Conservation (phyloP, 192 early-diverging fungal species). For the Endogone sp. region DNA sequence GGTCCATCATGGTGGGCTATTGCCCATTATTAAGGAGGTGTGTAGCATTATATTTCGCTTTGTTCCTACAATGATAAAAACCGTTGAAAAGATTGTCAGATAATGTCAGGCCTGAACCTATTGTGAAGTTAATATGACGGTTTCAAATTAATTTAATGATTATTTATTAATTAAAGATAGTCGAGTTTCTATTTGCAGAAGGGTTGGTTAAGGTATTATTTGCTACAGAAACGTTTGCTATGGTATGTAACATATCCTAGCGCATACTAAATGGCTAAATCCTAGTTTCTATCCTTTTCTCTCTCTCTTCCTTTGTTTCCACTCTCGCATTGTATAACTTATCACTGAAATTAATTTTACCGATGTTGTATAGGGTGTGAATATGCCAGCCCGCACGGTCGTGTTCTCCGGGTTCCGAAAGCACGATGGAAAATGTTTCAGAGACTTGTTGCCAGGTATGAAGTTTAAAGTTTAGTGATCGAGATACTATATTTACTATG, state of each 20-base stretch:
- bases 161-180: conserved; percentile 51
- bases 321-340: background rate
- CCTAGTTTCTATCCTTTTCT: background rate
- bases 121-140: background rate
- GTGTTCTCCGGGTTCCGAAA: conserved; percentile 91
- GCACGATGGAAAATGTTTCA: conserved; percentile 87
- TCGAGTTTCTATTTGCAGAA: conserved; percentile 91
- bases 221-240: conserved; percentile 99
- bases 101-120: no score
- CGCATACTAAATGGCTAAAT: background rate
- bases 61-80: no score
- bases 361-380: conserved; percentile 67
- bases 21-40: conserved; percentile 96
- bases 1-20: conserved; percentile 94
- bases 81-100: no score
- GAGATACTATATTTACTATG: background rate
- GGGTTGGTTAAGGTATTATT: conserved; percentile 91
- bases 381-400: conserved; percentile 92
- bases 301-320: background rate
- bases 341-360: background rate
- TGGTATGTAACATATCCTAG: conserved; percentile 51
- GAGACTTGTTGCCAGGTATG: conserved; percentile 81
- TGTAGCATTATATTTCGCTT: conserved; percentile 6
- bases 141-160: background rate
- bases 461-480: background rate